Evolutionary conservation across 2,329 filamentous ascomycete genomes (phyloP).

Genomic region (Atkinsonella texensis): DNA sequence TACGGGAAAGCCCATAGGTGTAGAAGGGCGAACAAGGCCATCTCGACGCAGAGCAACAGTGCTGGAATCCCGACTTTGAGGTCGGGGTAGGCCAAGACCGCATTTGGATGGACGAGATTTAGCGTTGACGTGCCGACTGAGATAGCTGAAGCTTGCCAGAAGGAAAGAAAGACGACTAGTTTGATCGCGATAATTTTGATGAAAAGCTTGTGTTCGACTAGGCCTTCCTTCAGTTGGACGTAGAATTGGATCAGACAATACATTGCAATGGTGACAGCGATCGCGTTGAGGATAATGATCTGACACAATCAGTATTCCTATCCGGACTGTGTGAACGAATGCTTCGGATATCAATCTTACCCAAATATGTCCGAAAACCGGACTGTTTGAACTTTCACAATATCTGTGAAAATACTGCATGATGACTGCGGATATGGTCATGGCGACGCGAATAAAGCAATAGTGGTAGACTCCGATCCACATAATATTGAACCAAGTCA

Average conservation of each 20-base stretch:
- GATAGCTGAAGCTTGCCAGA: slow-evolving; percentile 60
- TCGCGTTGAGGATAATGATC: slow-evolving; percentile 55
- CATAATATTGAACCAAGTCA: slow-evolving; percentile 85
- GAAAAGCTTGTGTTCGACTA: slow-evolving; percentile 59
- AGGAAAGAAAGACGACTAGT: slow-evolving; percentile 80
- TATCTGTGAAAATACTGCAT: slow-evolving; percentile 59
- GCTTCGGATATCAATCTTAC: slow-evolving; percentile 28
- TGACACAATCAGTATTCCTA: slow-evolving; percentile 17
- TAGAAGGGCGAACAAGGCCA: slow-evolving; percentile 67
- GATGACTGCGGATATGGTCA: slow-evolving; percentile 67
- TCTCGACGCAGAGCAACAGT: slow-evolving; percentile 69
- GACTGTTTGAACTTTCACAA: slow-evolving; percentile 67
- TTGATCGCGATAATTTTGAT: slow-evolving; percentile 81
- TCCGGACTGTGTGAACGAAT: not conserved
- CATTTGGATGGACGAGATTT: slow-evolving; percentile 48
- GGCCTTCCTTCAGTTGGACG: slow-evolving; percentile 56
- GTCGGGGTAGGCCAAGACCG: slow-evolving; percentile 57
- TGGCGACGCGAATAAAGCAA: slow-evolving; percentile 66
- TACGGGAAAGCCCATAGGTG: slow-evolving; percentile 78
- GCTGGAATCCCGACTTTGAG: slow-evolving; percentile 72
- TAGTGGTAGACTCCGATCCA: slow-evolving; percentile 81
- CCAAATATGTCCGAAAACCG: slow-evolving; percentile 77
- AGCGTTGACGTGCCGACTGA: slow-evolving; percentile 44
- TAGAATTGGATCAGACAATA: slow-evolving; percentile 85
- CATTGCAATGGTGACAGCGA: slow-evolving; percentile 73